Percentiles rank a stretch among this genome's conserved stretches.
Conservation (phyloP, 2,329 filamentous ascomycete genomes). For the Fulvia fulva region DNA sequence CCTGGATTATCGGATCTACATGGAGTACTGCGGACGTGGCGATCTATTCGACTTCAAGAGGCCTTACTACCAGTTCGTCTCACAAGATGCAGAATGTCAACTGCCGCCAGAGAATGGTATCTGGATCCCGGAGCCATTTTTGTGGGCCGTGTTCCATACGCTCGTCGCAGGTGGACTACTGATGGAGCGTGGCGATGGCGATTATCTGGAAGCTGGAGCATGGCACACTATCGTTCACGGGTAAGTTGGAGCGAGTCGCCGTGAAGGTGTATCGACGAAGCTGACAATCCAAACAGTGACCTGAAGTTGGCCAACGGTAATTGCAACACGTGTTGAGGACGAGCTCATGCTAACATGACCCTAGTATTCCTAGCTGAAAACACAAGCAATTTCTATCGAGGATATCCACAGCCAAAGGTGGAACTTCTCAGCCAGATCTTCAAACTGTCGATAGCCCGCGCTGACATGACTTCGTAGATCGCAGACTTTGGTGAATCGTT, state of each 20-base stretch:
- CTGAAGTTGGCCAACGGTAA: background rate
- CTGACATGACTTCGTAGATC: background rate
- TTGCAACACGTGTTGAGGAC: background rate
- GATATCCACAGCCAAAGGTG: background rate
- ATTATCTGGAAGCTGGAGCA: no score
- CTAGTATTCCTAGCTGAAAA: background rate
- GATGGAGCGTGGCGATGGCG: background rate
- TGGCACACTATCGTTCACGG: no score
- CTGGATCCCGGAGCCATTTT: background rate
- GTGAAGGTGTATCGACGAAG: background rate
- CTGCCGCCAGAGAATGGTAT: background rate
- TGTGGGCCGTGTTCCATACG: slow-evolving; percentile 1
- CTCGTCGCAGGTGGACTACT: background rate
- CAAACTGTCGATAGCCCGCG: background rate
- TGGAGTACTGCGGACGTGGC: slow-evolving; percentile 5
- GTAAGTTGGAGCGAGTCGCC: no score
- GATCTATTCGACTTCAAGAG: background rate
- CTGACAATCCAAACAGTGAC: background rate
- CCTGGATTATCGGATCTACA: slow-evolving; percentile 1
- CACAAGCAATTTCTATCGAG: background rate
- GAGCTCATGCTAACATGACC: no score
- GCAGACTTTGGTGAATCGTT: background rate
- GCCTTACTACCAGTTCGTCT: background rate
- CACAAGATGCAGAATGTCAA: background rate
- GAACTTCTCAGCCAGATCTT: background rate